phyloP scores from a whole-genome alignment of 257 asterid genomes.

The Ligustrum vulgare region DNA sequence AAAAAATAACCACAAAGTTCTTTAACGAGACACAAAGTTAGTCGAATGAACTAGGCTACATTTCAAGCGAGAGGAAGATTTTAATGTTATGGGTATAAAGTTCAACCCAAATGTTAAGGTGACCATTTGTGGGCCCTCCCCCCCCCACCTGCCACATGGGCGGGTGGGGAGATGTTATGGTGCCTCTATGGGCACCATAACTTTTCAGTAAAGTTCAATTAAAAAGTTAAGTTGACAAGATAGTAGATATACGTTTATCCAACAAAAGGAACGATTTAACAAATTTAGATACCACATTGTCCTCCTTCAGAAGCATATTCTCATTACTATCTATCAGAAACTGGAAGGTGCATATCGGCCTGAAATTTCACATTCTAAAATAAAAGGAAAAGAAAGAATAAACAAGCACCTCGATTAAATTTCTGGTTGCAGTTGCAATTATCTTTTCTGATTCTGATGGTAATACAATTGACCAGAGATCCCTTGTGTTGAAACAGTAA shows the following conservation, averaged over 20 bases:
- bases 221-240: conserved; percentile 1
- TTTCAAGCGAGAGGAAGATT: background rate
- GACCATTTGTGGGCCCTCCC: background rate
- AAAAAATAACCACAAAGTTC: background rate
- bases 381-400: conserved; percentile 21
- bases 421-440: conserved; percentile 73
- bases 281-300: conserved; percentile 3
- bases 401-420: conserved; percentile 67
- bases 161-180: too few relatives aligned
- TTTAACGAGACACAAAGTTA: background rate
- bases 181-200: too few relatives aligned
- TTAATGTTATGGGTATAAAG: background rate
- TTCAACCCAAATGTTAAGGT: background rate
- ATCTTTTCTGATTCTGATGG: conserved; percentile 91
- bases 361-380: conserved; percentile 4
- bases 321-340: conserved; percentile 19
- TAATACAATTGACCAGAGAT: conserved; percentile 81
- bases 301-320: background rate
- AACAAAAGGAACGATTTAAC: background rate
- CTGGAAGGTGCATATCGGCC: background rate
- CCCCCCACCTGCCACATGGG: too few relatives aligned
- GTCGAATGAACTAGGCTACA: background rate
- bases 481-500: conserved; percentile 64
- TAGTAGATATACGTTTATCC: background rate
- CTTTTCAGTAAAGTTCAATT: background rate